Percentiles rank a stretch among this genome's conserved stretches.
phyloP scores from a whole-genome alignment of 2,329 filamentous ascomycete species.

The Penicillium expansum region DNA sequence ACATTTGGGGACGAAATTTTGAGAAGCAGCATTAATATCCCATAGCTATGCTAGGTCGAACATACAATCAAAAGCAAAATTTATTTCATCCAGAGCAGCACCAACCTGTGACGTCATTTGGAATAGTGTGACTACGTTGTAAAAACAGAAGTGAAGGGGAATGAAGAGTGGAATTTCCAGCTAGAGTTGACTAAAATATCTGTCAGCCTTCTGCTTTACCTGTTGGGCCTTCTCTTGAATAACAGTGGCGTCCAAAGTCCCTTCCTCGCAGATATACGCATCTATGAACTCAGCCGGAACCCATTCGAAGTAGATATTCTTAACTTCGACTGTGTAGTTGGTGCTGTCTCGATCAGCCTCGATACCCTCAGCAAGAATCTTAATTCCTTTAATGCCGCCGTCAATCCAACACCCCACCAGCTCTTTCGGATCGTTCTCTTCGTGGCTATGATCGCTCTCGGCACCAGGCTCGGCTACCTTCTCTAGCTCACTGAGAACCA shows the following conservation, averaged over 20 bases:
- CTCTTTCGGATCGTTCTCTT: conserved; percentile 57
- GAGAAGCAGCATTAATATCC: not conserved
- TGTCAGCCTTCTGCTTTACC: conserved; percentile 17
- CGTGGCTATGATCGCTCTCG: conserved; percentile 50
- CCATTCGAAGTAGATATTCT: conserved; percentile 62
- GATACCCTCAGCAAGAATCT: conserved; percentile 20
- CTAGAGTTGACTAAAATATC: conserved; percentile 22
- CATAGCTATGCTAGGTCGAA: not conserved
- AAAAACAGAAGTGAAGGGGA: not conserved
- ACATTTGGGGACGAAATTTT: not conserved
- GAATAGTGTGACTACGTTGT: not conserved
- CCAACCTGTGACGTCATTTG: conserved; percentile 1
- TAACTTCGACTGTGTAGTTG: conserved; percentile 33
- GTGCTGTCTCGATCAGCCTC: conserved; percentile 10
- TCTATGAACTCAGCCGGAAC: conserved; percentile 52
- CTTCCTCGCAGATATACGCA: conserved; percentile 56
- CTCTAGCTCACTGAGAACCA: conserved; percentile 59
- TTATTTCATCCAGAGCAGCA: not conserved
- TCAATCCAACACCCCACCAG: conserved; percentile 49
- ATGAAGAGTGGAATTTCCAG: not conserved
- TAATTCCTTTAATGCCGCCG: conserved; percentile 23
- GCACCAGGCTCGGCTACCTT: conserved; percentile 56
- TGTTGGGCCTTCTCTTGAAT: conserved; percentile 26
- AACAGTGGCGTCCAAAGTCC: conserved; percentile 31
- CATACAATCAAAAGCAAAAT: not conserved